These are phyloP conservation scores for Elsinoe arachidis DNA, from an alignment of 2,329 filamentous ascomycete genomes.

Conservation along the genomic window DNA sequence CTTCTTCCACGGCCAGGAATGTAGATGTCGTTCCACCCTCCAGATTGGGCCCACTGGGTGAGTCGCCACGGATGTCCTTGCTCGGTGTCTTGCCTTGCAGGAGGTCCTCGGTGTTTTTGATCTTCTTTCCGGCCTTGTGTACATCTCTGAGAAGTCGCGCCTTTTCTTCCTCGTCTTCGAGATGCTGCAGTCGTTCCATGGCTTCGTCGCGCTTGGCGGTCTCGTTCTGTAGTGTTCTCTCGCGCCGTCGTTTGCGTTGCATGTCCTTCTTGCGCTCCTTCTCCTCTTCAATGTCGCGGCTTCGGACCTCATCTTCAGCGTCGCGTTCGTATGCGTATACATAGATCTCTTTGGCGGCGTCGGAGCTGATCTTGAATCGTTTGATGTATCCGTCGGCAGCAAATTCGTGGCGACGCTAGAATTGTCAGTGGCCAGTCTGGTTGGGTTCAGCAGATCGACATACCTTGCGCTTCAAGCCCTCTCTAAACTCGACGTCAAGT, in stretches of 20 bases:
- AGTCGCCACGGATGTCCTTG: constrained; percentile 65
- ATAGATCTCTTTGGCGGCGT: constrained; percentile 66
- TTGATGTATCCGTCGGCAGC: constrained; percentile 48
- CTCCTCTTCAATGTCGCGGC: constrained; percentile 82
- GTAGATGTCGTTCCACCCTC: constrained; percentile 80
- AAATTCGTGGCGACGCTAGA: constrained; percentile 51
- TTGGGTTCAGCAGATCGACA: constrained; percentile 26
- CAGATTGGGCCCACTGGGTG: constrained; percentile 66
- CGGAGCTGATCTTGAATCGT: constrained; percentile 58
- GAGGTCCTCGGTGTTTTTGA: constrained; percentile 78
- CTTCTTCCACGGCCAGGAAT: constrained; percentile 49
- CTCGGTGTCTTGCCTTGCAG: constrained; percentile 69
- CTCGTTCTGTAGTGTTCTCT: constrained; percentile 89
- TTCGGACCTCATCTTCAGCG: constrained; percentile 77
- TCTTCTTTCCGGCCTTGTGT: constrained; percentile 86
- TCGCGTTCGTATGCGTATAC: constrained; percentile 68
- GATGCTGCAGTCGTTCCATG: constrained; percentile 65
- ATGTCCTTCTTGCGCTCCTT: constrained; percentile 99
- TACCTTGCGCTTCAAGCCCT: constrained; percentile 56
- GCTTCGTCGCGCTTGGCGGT: constrained; percentile 73
- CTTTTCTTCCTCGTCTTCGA: constrained; percentile 73
- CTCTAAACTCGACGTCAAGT: constrained; percentile 54
- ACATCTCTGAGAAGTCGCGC: constrained; percentile 75
- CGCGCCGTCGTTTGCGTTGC: constrained; percentile 90
- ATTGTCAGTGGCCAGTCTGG: constrained; percentile 7